Conservation (phyloP, 768 basidiomycete genomes). For the Leccinum barrowsii region DNA sequence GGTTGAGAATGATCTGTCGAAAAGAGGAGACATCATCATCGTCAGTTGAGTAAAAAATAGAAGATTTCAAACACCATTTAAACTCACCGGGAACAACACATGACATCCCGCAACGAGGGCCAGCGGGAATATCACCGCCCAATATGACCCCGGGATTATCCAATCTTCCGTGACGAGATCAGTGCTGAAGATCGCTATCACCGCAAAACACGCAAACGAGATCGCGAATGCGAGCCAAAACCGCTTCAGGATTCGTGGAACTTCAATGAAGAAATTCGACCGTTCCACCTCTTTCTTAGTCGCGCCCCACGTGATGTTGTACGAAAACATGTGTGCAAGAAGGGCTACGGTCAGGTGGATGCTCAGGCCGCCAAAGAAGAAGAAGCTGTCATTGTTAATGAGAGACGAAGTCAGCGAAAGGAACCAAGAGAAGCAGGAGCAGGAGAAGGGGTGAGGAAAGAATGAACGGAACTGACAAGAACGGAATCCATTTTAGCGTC, state of each 20-base stretch:
- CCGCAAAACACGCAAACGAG: slow-evolving; percentile 46
- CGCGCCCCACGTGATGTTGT: slow-evolving; percentile 57
- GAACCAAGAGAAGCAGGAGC: not conserved
- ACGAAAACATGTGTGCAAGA: slow-evolving; percentile 56
- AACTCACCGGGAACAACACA: slow-evolving; percentile 69
- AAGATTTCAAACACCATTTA: not conserved
- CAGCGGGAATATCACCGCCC: slow-evolving; percentile 77
- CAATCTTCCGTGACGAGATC: slow-evolving; percentile 58
- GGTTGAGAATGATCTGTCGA: slow-evolving; percentile 73
- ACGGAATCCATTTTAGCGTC: slow-evolving; percentile 28
- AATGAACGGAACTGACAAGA: slow-evolving; percentile 29
- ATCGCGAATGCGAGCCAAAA: slow-evolving; percentile 67
- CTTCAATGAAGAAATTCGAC: slow-evolving; percentile 88
- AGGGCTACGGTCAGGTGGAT: slow-evolving; percentile 52
- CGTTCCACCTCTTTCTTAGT: slow-evolving; percentile 82
- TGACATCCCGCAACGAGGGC: slow-evolving; percentile 65
- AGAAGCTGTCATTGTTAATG: slow-evolving; percentile 29
- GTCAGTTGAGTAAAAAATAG: not conserved
- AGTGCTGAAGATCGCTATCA: slow-evolving; percentile 53
- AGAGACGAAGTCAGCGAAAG: not conserved
- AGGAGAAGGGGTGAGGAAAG: not conserved
- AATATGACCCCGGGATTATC: slow-evolving; percentile 56
- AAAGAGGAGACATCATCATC: not conserved
- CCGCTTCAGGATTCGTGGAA: slow-evolving; percentile 77
- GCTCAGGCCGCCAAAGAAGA: slow-evolving; percentile 55